Conservation (phyloP, 2,329 filamentous ascomycete species). For the Chlorencoelia australis region DNA sequence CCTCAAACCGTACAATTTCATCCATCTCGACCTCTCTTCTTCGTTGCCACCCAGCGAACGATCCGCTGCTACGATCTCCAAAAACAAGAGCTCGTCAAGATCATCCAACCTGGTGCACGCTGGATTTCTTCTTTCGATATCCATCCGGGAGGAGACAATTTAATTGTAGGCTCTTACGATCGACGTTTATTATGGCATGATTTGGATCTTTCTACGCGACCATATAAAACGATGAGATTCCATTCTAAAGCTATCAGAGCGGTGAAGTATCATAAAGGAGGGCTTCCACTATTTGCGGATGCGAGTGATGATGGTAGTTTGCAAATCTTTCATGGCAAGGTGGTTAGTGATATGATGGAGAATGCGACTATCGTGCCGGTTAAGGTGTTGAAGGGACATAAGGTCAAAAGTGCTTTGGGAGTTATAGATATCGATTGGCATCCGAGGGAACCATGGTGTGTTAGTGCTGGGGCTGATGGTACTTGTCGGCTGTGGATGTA, state of each 20-base stretch:
- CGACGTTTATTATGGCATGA: conserved; percentile 93
- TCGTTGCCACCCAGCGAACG: conserved; percentile 87
- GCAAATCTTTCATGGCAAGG: conserved; percentile 95
- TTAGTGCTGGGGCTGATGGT: conserved; percentile 89
- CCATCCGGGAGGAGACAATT: conserved; percentile 85
- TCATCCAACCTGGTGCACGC: conserved; percentile 82
- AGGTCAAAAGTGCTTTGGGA: conserved; percentile 73
- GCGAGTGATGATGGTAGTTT: conserved; percentile 89
- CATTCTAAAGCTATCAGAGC: conserved; percentile 84
- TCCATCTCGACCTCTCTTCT: conserved; percentile 84
- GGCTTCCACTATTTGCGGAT: conserved; percentile 81
- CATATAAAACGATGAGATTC: conserved; percentile 95
- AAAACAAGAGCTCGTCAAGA: conserved; percentile 83
- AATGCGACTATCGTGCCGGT: conserved; percentile 93
- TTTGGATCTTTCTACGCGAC: conserved; percentile 77
- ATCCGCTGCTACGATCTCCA: conserved; percentile 92
- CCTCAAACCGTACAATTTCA: conserved; percentile 91
- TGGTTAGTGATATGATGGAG: conserved; percentile 89
- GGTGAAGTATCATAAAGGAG: conserved; percentile 75
- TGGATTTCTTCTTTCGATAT: conserved; percentile 94
- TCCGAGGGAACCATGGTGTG: conserved; percentile 83
- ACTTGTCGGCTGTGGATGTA: conserved; percentile 82
- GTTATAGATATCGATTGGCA: conserved; percentile 97
- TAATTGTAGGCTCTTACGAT: conserved; percentile 93
- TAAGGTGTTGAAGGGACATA: conserved; percentile 87